phyloP scores from a whole-genome alignment of 768 basidiomycete genomes.

The Kwoniella europaea region DNA sequence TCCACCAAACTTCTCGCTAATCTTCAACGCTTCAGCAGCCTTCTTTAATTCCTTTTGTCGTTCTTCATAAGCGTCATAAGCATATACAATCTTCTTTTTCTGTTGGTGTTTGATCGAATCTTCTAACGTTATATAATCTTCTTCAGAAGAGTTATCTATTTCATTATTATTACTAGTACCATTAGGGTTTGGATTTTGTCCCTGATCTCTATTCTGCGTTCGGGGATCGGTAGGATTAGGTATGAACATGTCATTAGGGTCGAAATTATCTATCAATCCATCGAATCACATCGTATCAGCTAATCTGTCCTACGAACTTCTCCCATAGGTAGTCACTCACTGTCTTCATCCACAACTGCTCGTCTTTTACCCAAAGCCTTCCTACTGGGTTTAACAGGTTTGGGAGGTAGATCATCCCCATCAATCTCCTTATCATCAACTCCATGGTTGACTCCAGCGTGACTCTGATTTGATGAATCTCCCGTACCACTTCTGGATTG shows the following conservation, averaged over 20 bases:
- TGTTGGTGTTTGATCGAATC: not conserved
- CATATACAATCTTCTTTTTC: constrained; percentile 67
- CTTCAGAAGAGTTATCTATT: constrained; percentile 31
- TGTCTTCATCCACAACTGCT: constrained; percentile 62
- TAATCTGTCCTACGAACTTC: not conserved
- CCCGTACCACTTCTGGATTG: constrained; percentile 23
- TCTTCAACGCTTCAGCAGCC: constrained; percentile 12
- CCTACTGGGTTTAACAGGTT: constrained; percentile 71
- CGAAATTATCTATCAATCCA: constrained; percentile 61
- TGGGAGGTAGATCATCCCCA: constrained; percentile 35
- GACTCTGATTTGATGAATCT: not conserved
- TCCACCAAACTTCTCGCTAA: constrained; percentile 15
- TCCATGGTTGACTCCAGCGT: not conserved
- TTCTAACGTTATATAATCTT: constrained; percentile 4
- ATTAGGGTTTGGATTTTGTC: constrained; percentile 17
- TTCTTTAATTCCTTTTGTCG: constrained; percentile 40
- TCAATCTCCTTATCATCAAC: constrained; percentile 33
- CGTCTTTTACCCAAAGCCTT: constrained; percentile 87
- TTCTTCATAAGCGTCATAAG: constrained; percentile 92
- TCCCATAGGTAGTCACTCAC: constrained; percentile 48
- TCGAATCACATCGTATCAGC: constrained; percentile 16
- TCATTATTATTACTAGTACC: constrained; percentile 14
- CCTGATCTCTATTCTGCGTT: constrained; percentile 20
- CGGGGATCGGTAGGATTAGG: constrained; percentile 54
- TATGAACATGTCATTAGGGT: constrained; percentile 67